These are phyloP conservation scores for Saccharomycodes ludwigii DNA, from an alignment of 805 yeast genomes.

Conservation along the genomic window DNA sequence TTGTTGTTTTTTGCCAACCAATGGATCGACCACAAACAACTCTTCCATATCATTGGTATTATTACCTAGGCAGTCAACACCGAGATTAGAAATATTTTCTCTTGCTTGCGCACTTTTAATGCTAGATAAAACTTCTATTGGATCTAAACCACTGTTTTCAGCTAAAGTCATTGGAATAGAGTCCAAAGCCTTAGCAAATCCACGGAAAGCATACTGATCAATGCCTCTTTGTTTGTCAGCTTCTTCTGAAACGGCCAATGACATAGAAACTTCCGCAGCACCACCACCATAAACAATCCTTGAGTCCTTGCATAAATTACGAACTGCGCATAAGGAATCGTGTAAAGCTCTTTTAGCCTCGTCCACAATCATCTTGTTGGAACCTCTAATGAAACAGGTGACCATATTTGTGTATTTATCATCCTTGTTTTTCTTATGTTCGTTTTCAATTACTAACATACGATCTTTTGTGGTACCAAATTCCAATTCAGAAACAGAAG, in stretches of 20 bases:
- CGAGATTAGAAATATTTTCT: constrained; percentile 58
- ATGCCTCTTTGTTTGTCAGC: constrained; percentile 92
- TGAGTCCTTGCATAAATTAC: constrained; percentile 84
- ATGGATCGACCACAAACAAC: constrained; percentile 89
- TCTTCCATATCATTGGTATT: constrained; percentile 90
- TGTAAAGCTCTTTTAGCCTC: constrained; percentile 95
- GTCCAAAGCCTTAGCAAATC: constrained; percentile 85
- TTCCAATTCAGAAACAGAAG: constrained; percentile 72
- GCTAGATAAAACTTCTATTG: constrained; percentile 78
- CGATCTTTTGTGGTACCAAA: constrained; percentile 95
- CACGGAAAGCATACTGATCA: constrained; percentile 96
- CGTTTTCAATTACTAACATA: constrained; percentile 89
- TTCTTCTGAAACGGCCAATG: constrained; percentile 79
- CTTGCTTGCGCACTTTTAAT: constrained; percentile 77
- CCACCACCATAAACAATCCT: constrained; percentile 99
- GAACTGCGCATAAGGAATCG: constrained; percentile 93
- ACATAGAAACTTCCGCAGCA: constrained; percentile 91
- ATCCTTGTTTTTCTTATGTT: constrained; percentile 41
- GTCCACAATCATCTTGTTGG: constrained; percentile 94
- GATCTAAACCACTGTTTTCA: constrained; percentile 91
- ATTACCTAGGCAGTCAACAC: constrained; percentile 87
- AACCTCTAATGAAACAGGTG: constrained; percentile 87
- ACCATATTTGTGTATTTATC: no score
- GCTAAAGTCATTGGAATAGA: constrained; percentile 89
- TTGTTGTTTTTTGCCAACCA: constrained; percentile 95